phyloP scores from a whole-genome alignment of 805 yeast species.

The Grigorovia transvaalensis region DNA sequence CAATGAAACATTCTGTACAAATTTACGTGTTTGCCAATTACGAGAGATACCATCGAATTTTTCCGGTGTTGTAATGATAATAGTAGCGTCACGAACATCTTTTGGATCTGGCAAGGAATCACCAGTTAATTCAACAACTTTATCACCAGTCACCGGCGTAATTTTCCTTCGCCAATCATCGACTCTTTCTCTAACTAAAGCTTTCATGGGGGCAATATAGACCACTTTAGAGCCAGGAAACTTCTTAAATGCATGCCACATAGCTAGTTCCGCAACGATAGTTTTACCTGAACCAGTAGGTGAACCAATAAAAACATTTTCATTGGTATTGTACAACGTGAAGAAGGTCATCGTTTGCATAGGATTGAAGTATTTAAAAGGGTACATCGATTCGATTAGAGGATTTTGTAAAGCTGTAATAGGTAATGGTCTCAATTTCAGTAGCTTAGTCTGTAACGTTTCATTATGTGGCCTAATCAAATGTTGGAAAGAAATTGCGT shows the following conservation, averaged over 20 bases:
- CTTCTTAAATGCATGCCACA: constrained; percentile 89
- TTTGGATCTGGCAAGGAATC: constrained; percentile 83
- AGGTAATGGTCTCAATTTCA: constrained; percentile 80
- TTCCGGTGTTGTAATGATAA: constrained; percentile 90
- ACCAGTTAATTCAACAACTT: constrained; percentile 84
- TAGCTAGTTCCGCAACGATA: constrained; percentile 90
- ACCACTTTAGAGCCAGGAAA: constrained; percentile 78
- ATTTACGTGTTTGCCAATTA: constrained; percentile 75
- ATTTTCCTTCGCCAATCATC: constrained; percentile 75
- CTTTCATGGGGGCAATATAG: constrained; percentile 89
- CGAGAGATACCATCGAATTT: constrained; percentile 97
- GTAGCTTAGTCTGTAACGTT: constrained; percentile 69
- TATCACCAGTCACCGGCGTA: constrained; percentile 83
- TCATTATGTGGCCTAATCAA: constrained; percentile 82
- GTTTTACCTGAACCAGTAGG: constrained; percentile 99
- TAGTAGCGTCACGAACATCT: constrained; percentile 74
- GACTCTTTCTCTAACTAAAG: constrained; percentile 91
- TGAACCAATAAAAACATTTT: constrained; percentile 85
- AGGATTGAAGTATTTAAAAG: constrained; percentile 85
- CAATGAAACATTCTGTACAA: constrained; percentile 73
- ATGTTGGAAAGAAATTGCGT: constrained; percentile 80
- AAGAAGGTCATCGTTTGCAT: constrained; percentile 98
- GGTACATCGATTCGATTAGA: constrained; percentile 58
- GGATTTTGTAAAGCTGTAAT: constrained; percentile 64
- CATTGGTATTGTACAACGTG: constrained; percentile 66